Conservation (phyloP, 2,329 filamentous ascomycete species). For the Claviceps digitariae region DNA sequence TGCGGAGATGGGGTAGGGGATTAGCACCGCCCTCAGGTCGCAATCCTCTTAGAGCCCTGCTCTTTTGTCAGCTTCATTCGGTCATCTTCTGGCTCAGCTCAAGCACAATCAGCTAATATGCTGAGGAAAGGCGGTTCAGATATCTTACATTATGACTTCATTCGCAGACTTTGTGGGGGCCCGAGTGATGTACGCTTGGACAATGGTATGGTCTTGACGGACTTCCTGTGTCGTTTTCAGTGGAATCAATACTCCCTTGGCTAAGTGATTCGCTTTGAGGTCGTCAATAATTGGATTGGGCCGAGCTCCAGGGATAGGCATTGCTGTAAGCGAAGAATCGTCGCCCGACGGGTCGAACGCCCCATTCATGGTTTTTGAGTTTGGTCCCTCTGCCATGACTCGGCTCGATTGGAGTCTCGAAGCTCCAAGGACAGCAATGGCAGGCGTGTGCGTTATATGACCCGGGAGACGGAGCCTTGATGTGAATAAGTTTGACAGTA, state of each 20-base stretch:
- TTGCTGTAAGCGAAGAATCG: neutral
- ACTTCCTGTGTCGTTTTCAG: slow-evolving; percentile 53
- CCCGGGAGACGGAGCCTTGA: neutral
- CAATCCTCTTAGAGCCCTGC: slow-evolving; percentile 41
- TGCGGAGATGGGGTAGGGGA: slow-evolving; percentile 57
- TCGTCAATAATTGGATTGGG: slow-evolving; percentile 26
- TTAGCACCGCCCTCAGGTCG: slow-evolving; percentile 48
- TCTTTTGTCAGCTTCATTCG: slow-evolving; percentile 7
- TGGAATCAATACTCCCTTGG: slow-evolving; percentile 41
- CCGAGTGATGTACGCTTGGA: slow-evolving; percentile 56
- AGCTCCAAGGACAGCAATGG: neutral
- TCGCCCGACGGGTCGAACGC: neutral
- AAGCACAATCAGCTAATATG: neutral
- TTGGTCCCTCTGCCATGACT: slow-evolving; percentile 2
- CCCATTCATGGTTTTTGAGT: neutral
- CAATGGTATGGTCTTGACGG: slow-evolving; percentile 41
- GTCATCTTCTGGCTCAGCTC: too few species aligned
- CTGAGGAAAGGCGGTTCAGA: slow-evolving; percentile 12
- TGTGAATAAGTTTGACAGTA: neutral
- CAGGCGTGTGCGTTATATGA: neutral
- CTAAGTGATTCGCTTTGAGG: slow-evolving; percentile 21
- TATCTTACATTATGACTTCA: slow-evolving; percentile 51
- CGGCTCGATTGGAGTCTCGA: neutral
- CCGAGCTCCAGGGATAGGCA: slow-evolving; percentile 8
- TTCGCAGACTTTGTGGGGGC: slow-evolving; percentile 61